These are phyloP conservation scores for Pythium plurisporium DNA, from an alignment of 352 stramenopile species.

Conservation along the genomic window DNA sequence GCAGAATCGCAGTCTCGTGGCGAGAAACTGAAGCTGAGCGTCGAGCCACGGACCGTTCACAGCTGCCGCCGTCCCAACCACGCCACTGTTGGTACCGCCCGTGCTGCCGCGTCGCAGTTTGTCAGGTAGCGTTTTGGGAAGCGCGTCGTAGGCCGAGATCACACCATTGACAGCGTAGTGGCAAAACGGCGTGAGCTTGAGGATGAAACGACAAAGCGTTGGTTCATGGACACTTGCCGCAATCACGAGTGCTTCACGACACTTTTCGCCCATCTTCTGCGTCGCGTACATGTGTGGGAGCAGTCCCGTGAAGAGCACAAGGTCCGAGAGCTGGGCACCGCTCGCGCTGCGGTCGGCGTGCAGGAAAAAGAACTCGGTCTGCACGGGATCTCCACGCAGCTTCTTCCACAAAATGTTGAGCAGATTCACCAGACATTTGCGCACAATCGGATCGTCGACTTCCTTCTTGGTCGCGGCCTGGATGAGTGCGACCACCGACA, in stretches of 20 bases:
- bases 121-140: constrained; percentile 64
- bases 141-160: constrained; percentile 72
- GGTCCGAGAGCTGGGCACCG: constrained; percentile 51
- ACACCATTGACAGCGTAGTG: constrained; percentile 84
- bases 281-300: constrained; percentile 83
- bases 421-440: constrained; percentile 78
- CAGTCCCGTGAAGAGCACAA: constrained; percentile 80
- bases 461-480: constrained; percentile 73
- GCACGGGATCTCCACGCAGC: constrained; percentile 70
- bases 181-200: constrained; percentile 84
- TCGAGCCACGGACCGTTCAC: constrained; percentile 20
- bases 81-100: not conserved
- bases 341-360: constrained; percentile 39
- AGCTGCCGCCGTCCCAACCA: constrained; percentile 18
- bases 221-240: constrained; percentile 70
- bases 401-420: constrained; percentile 87
- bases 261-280: constrained; percentile 79
- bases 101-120: constrained; percentile 5
- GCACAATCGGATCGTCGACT: constrained; percentile 76
- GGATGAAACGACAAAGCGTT: constrained; percentile 73
- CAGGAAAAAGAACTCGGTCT: constrained; percentile 87
- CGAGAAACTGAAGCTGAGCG: constrained; percentile 44
- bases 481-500: constrained; percentile 77
- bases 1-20: constrained; percentile 74
- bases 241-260: constrained; percentile 78